Conservation (phyloP, 1,284 basidiomycete species). For the Golubevia sp. region DNA sequence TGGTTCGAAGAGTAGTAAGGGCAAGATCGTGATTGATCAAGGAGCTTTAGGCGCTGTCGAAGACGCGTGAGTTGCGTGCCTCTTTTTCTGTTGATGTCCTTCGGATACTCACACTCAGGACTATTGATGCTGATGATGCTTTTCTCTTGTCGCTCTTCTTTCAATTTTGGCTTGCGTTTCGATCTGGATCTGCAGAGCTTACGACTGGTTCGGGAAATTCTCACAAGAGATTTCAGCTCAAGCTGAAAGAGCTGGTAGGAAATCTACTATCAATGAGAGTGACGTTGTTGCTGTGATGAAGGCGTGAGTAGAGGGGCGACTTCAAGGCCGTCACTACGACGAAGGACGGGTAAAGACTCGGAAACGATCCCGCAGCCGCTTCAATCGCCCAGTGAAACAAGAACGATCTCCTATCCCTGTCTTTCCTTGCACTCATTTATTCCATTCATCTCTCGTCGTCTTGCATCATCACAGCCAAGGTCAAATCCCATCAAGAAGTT, state of each 20-base stretch:
- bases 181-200: conserved; percentile 4
- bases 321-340: too few species aligned
- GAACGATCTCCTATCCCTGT: too few species aligned
- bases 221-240: neutral
- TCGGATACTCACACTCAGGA: neutral
- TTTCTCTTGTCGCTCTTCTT: too few species aligned
- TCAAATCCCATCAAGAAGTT: conserved; percentile 1
- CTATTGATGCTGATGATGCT: too few species aligned
- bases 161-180: too few species aligned
- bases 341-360: too few species aligned
- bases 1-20: neutral
- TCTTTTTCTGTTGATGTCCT: neutral
- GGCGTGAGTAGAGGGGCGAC: neutral
- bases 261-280: neutral
- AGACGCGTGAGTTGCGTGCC: conserved; percentile 3
- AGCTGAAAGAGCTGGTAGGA: neutral
- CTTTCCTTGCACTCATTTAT: too few species aligned
- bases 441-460: neutral
- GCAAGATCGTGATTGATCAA: conserved; percentile 8
- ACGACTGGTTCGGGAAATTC: conserved; percentile 8
- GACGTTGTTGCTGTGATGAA: conserved; percentile 5
- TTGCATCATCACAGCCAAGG: neutral
- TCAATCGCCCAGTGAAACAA: too few species aligned
- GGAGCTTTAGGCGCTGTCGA: conserved; percentile 6
- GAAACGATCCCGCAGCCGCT: too few species aligned